These are phyloP conservation scores for Mucor velutinosus DNA, from an alignment of 371 early-diverging fungal species.

Conservation along the genomic window DNA sequence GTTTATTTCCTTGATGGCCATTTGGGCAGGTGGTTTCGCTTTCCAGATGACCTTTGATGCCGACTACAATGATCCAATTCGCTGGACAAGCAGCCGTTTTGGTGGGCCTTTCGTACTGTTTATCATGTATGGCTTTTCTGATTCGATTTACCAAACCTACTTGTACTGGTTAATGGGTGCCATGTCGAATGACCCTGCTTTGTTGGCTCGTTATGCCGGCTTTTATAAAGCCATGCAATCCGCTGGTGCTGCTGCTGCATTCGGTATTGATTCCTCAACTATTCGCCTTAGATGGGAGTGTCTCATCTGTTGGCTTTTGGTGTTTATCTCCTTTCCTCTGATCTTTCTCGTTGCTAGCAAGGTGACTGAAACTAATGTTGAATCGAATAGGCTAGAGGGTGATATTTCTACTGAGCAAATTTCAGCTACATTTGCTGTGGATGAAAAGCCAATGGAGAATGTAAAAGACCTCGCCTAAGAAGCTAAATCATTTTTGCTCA, in stretches of 20 bases:
- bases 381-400: neutral
- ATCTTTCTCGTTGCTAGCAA: conserved; percentile 34
- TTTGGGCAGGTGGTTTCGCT: conserved; percentile 66
- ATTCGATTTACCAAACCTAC: conserved; percentile 73
- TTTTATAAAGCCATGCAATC: conserved; percentile 73
- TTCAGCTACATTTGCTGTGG: neutral
- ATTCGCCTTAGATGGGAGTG: conserved; percentile 40
- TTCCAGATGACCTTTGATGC: conserved; percentile 57
- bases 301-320: conserved; percentile 37
- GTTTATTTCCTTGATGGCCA: conserved; percentile 49
- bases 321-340: conserved; percentile 40
- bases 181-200: conserved; percentile 68
- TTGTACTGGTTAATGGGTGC: conserved; percentile 83
- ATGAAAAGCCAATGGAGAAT: neutral
- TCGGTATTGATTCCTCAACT: conserved; percentile 40
- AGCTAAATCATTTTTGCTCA: neutral
- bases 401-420: conserved; percentile 5
- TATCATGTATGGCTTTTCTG: conserved; percentile 65
- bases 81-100: conserved; percentile 31
- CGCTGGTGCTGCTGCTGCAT: conserved; percentile 44
- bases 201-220: conserved; percentile 74
- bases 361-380: conserved; percentile 28
- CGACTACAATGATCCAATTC: conserved; percentile 28
- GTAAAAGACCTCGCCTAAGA: neutral
- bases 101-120: conserved; percentile 69